Evolutionary conservation across 805 yeast genomes (phyloP), one percentile per base, ranked within the genome.

Genomic region (Maudiozyma saulgeensis): DNA sequence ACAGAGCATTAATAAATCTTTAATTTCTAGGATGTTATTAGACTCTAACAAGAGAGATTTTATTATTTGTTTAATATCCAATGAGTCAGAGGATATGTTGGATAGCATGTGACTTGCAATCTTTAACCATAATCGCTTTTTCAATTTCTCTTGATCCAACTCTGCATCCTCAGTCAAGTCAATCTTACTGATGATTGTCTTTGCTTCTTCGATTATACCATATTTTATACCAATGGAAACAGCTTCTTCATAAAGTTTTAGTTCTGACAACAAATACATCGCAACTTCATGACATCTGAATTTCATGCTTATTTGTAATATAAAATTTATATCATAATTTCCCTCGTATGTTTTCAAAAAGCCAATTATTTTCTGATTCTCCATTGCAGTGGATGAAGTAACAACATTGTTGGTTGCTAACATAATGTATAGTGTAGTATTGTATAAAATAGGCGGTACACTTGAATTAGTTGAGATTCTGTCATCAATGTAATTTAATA

Each of bases 1-100:
- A 54, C 93, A 82, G 32, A 87, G 69, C 1, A 95, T 95, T 46
- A 93, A 67, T 40, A 93, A 61, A 58, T 93, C 98, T 53, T 86
- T 89, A 42, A 93, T 81, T 3, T 82, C 76, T 19, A 86, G 62
- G 13, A 77, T 58, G 15, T 73, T 78, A 54, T 79, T 72, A 21
- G 75, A 76, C 16, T 68, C 72, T 65, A 62, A 47, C 68, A 66
- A 51, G 57, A 77, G 51, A 53, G 68, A 37, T 67, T 64, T 51
- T 64, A 67, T 54, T 42, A 56, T 53, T 44, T 64, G 57, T 60
- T 70, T 64, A 6, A 64, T 51, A 41, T 67, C 71, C 1, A 44
- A 31, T 6, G 7, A 15, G 7, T 35, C 46, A 4, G 28, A 13
- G 7, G 40, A 31, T 15, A 31, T 41, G 25, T 45, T 48, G 45